Base-by-base conservation (phyloP, 75 land plant species). In the Adiantum capillusveneris region DNA sequence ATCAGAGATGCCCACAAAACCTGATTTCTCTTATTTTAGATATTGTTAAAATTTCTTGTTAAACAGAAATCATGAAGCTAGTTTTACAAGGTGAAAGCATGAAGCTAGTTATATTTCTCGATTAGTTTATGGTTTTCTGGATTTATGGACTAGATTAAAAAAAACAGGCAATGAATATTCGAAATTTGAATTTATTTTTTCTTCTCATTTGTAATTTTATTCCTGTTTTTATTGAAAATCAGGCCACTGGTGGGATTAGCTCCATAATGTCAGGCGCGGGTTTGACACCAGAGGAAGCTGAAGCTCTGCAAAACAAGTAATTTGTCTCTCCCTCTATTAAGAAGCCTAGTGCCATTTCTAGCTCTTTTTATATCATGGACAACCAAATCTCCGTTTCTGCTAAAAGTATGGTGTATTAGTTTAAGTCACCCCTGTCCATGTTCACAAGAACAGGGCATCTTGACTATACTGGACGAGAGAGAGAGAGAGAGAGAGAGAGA, bases 221-320 rank as follows among this genome's bases (percentile, higher is more conserved):
- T 13, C 42, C 42, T 39, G 7, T 39, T 13, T 13, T 39, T 39
- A 13, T 39, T n/a, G n/a, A n/a, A n/a, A n/a, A n/a, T n/a, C 37
- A 46, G 49, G 12, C 49, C 17, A 46, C 49, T 3, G 49, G 17
- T 17, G 49, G 49, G 5, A 17, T 46, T 2, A 17, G 49, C 49
- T 46, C 49, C 49, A 46, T 46, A 2, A 1, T 46, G 5, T 14
- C 14, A 6, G 49, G 49, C 49, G 17, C 49, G 3, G 49, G 12
- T 17, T 20, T 46, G 21, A 46, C 49, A 5, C 49, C 49, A 7
- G 49, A 46, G 14, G 49, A 46, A 46, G 49, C 49, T 6, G 49
- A 46, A 17, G 49, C 49, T 46, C 49, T 46, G 5, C 49, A 46
- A 46, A 46, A 46, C 12, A 46, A 46, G 49, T 46, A 46, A 46